phyloP scores from a whole-genome alignment of 1,284 basidiomycete genomes.

The Sanghuangporus baumii region DNA sequence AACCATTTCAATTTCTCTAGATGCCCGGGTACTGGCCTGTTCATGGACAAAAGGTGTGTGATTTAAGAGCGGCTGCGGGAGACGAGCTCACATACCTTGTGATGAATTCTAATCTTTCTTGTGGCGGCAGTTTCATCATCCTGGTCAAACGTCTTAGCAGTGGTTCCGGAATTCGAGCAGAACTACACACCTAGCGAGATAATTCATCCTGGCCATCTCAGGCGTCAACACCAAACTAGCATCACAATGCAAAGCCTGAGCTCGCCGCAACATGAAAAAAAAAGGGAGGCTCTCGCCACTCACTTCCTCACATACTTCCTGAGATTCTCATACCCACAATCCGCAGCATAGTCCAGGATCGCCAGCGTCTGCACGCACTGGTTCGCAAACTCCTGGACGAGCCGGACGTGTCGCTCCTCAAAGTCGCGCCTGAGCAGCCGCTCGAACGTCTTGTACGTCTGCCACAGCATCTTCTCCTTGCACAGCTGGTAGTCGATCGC shows the following conservation, averaged over 20 bases:
- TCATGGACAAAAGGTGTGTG: background rate
- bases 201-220: conserved; percentile 4
- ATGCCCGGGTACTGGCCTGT: conserved; percentile 11
- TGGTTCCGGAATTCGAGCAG: background rate
- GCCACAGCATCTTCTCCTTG: conserved; percentile 14
- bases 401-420: conserved; percentile 1
- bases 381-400: conserved; percentile 15
- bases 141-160: background rate
- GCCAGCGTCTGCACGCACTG: conserved; percentile 16
- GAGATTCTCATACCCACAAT: conserved; percentile 10
- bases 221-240: conserved; percentile 15
- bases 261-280: background rate
- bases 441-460: conserved; percentile 14
- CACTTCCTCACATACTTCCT: conserved; percentile 15
- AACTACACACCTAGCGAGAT: conserved; percentile 5
- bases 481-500: conserved; percentile 6
- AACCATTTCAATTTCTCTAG: conserved; percentile 11
- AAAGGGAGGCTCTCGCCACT: background rate
- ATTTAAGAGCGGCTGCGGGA: background rate
- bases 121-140: conserved; percentile 7
- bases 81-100: conserved; percentile 3
- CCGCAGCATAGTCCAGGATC: conserved; percentile 15
- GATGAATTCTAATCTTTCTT: conserved; percentile 10
- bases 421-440: conserved; percentile 10
- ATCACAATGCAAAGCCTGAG: background rate